Base-by-base conservation (phyloP, 2,329 filamentous ascomycete genomes). In the Rutstroemia sp. region DNA sequence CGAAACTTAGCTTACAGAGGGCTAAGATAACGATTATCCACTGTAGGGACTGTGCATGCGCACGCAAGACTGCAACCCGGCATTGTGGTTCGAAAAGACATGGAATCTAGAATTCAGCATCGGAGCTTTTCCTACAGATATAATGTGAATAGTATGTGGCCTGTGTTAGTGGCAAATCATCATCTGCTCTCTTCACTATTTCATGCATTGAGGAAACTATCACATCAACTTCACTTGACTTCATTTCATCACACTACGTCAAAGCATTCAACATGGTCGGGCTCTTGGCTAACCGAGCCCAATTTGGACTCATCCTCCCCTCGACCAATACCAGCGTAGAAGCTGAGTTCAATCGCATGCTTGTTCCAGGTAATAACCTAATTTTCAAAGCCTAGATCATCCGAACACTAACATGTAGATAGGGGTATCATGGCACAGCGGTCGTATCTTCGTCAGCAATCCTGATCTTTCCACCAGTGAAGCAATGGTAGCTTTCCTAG, bases 311-410 rank as follows among this genome's bases (percentile, higher is more conserved):
- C 9, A 69, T 70, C 49, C 58, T 70, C 25, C 67, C 68, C 2
- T 68, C 67, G 8, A 70, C 68, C n/a, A 69, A 70, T 57, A 69
- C 68, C 21, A 64, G 64, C 25, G 67, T 70, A n/a, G 68, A 70
- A 54, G 68, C 68, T 38, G 67, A 69, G 56, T 70, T 68, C 58
- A 64, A 63, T 48, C 63, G 66, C 55, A 69, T 69, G 67, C 58
- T 62, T 1, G 68, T 69, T 2, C 57, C 59, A n/a, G 57, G 59
- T 61, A 54, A 6, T 34, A 12, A 17, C 39, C 7, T 42, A n/a
- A 19, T 19, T 42, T 14, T 19, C 38, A 42, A 12, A 10, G 12
- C 16, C 39, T 42, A 7, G 2, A 14, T 19, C 39, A n/a, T 42
- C 16, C 14, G 8, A n/a, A 8, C 9, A 42, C 39, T 42, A 42